Base-by-base conservation (phyloP, 1,284 basidiomycete species). In the Coniferiporia weirii region DNA sequence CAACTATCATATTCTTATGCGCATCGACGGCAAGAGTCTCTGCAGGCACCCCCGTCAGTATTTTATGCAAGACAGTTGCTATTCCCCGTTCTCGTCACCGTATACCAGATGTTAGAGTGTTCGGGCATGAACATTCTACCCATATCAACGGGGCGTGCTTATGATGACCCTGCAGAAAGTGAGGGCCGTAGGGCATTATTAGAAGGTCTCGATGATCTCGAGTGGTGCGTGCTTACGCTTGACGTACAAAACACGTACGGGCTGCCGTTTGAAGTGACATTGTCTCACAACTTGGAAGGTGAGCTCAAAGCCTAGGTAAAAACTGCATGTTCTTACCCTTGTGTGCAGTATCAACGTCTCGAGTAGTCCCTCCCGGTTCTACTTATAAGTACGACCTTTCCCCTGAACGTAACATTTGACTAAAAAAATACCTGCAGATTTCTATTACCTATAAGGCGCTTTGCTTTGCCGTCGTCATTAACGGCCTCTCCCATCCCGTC, bases 21-120 rank as follows among this genome's bases (percentile, higher is more conserved):
- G 22, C 75, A 81, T 61, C 82, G 81, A 50, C 69, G 72, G 46
- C 70, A 73, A 46, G 67, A 72, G 12, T 68, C 64, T 43, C 65
- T 73, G 22, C 66, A 69, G 54, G 66, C 72, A 15, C 68, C 74
- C 1, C 69, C 75, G 1, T 74, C 80, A 17, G 74, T 79, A 59
- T 95, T 98, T 72, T 83, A 93, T 71, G 86, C 91, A 9, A 85
- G 95, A 27, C 89, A 90, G 63, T 72, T 97, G 55, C 83, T 87
- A 13, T 90, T 93, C 68, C 89, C 92, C 6, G 79, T 98, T 60
- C 79, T 91, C 65, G 87, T 97, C 60, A 95, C 93, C 0, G 95
- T 98, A 1, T 95, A 95, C 68, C 90, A 93, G 63, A 95, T 95
- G 75, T 80, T 98, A 44, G 91, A 95, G 68, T 92, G 89, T 66